Evolutionary conservation across 371 early-diverging fungal species (phyloP).

Genomic region (Smittium culicis): DNA sequence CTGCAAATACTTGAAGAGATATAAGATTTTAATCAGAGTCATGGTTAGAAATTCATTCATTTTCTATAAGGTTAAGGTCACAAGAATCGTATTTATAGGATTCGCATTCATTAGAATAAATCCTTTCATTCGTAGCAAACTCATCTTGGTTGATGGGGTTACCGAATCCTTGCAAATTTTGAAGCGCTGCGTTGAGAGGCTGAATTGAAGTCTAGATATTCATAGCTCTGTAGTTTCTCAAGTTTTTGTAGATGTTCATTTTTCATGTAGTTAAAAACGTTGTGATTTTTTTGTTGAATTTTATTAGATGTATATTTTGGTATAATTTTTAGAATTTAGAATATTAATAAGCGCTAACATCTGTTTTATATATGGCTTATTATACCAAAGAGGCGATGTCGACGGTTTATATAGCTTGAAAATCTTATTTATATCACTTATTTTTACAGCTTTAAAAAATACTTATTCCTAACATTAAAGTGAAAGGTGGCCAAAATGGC

Average conservation of each 20-base stretch:
- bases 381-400: not conserved
- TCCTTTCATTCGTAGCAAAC: not conserved
- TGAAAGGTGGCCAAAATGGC: not conserved
- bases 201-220: not conserved
- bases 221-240: not conserved
- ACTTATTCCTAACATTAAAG: not conserved
- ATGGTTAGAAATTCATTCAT: not conserved
- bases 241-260: not conserved
- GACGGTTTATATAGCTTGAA: slow-evolving; percentile 1
- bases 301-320: not conserved
- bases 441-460: not conserved
- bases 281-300: not conserved
- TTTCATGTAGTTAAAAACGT: not conserved
- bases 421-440: not conserved
- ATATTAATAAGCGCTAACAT: not conserved
- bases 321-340: not conserved
- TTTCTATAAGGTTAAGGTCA: not conserved
- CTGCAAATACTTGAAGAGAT: not conserved
- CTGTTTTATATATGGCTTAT: not conserved
- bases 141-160: not conserved
- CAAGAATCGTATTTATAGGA: not conserved
- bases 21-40: not conserved
- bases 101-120: not conserved
- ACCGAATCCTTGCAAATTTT: not conserved
- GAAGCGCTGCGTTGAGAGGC: not conserved